phyloP scores from a whole-genome alignment of 495 filamentous ascomycete species.

The Neurospora sp. region DNA sequence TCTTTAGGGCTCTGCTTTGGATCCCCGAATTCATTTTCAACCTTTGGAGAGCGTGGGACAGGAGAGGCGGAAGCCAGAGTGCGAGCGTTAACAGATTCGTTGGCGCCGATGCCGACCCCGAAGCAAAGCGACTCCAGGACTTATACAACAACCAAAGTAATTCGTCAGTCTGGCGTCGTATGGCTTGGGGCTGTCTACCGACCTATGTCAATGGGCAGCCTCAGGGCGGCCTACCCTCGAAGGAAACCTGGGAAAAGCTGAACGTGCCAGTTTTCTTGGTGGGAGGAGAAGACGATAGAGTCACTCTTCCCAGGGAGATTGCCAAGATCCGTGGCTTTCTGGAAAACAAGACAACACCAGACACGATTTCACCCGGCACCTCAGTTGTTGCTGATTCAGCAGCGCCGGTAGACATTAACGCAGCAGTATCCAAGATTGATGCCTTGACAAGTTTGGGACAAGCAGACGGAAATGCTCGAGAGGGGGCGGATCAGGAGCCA shows the following conservation, averaged over 20 bases:
- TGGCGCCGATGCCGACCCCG: constrained; percentile 59
- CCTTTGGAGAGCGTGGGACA: constrained; percentile 69
- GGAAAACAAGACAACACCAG: constrained; percentile 6
- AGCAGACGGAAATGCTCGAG: neutral
- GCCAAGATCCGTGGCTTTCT: constrained; percentile 46
- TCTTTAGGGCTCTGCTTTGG: constrained; percentile 45
- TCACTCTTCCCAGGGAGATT: constrained; percentile 62
- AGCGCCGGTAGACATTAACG: constrained; percentile 27
- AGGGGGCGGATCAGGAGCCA: neutral
- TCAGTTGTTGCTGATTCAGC: constrained; percentile 31
- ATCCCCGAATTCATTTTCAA: constrained; percentile 68
- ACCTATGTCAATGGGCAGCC: constrained; percentile 38
- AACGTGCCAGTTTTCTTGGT: constrained; percentile 66
- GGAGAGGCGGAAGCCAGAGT: constrained; percentile 66
- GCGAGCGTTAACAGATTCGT: constrained; percentile 72
- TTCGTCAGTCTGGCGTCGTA: constrained; percentile 72
- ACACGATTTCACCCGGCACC: neutral
- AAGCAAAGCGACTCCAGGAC: constrained; percentile 67
- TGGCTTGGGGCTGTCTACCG: constrained; percentile 64
- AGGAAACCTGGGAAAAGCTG: constrained; percentile 63
- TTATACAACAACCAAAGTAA: constrained; percentile 75
- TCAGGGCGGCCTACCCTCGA: constrained; percentile 56
- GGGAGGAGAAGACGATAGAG: constrained; percentile 63
- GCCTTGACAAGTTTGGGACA: neutral
- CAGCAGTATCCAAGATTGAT: neutral